A percentile compares a stretch with the other conserved stretches of the same genome.
Evolutionary conservation across 108 stramenopile genomes (phyloP).

Genomic region (Skeletonema tropicum): DNA sequence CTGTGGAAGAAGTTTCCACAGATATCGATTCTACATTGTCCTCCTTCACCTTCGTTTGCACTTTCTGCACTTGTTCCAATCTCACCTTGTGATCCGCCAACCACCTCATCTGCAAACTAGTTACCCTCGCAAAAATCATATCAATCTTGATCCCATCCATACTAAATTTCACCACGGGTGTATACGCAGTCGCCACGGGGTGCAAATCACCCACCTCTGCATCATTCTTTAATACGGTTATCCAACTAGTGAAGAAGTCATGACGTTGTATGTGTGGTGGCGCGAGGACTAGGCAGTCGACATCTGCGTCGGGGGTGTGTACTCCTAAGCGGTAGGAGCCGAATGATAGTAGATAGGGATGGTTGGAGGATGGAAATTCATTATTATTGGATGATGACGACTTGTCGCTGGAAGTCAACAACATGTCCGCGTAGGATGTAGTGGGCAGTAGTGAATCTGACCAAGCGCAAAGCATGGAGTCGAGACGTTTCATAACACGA

Average conservation of each 20-base stretch:
- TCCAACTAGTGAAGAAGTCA: constrained; percentile 70
- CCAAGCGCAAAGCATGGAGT: constrained; percentile 33
- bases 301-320: constrained; percentile 68
- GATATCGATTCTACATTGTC: not conserved
- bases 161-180: constrained; percentile 80
- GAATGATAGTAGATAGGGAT: constrained; percentile 43
- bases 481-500: constrained; percentile 35
- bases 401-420: not conserved
- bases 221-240: constrained; percentile 46
- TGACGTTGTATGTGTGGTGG: constrained; percentile 51
- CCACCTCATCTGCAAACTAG: constrained; percentile 17
- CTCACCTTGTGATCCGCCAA: not conserved
- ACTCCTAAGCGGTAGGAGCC: constrained; percentile 80
- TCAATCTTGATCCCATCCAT: constrained; percentile 71
- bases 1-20: not conserved
- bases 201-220: constrained; percentile 51
- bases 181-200: constrained; percentile 71
- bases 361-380: not conserved
- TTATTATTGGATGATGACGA: not conserved
- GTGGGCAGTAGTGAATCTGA: constrained; percentile 3
- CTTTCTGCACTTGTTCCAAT: not conserved
- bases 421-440: not conserved
- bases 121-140: constrained; percentile 68
- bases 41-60: not conserved
- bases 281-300: constrained; percentile 70